Evolutionary conservation across 1,139 yeast species (phyloP), one percentile per base, ranked within the genome.

Genomic region (Saccharomyces hybrid): DNA sequence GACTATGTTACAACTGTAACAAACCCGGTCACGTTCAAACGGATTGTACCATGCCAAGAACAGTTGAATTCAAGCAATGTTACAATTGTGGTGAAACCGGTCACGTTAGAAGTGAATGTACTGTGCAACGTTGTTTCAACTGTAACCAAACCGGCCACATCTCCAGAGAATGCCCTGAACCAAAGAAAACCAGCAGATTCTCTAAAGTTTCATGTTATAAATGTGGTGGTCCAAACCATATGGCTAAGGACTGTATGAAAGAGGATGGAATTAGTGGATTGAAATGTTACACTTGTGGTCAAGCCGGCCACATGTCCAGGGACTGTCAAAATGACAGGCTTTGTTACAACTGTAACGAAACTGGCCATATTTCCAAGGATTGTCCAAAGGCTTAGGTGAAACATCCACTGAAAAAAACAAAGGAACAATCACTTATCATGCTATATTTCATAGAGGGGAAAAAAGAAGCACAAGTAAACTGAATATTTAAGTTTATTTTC

Each of bases 211-310:
- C 90, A 56, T 88, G 96, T 75, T 87, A 85, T 84, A 88, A 85
- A 75, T 88, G 96, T 73, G 95, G 95, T 67, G 96, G 95, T 61
- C 91, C 95, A 70, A 88, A 88, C 82, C 96, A 88, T 73, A 85
- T 83, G 74, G 96, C 96, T 59, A 85, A 89, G 75, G 95, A 88
- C 73, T 88, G 96, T 73, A 88, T 85, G 73, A 90, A 89, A 59
- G 78, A 80, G 62, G 77, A 73, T 54, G 82, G 84, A 71, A 20
- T 11, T 8, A 38, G 25, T 13, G 44, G 44, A 20, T 38, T 38
- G 44, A 88, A 87, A 74, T 90, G 97, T 75, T 90, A 88, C 78
- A 88, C 95, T 56, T 90, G 97, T 74, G 96, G 96, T 64, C 84
- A 85, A 73, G 77, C 81, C 61, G 96, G 96, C 54, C 97, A 90